phyloP scores from a whole-genome alignment of 371 early-diverging fungal species.

The Mortierella sp. region DNA sequence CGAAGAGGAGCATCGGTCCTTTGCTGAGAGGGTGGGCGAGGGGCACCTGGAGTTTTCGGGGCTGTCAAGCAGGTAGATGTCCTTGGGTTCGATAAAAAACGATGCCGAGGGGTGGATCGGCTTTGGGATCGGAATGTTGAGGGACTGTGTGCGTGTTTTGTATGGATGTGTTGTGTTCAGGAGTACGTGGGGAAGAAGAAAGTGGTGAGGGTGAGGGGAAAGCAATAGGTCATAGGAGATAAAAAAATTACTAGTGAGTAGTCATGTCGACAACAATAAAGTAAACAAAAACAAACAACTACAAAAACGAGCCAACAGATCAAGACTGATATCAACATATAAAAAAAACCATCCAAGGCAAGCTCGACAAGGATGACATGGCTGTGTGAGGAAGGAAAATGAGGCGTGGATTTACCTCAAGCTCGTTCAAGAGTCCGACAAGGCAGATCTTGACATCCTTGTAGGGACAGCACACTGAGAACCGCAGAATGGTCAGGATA shows the following conservation, averaged over 20 bases:
- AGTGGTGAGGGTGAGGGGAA: not conserved
- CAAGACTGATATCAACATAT: not conserved
- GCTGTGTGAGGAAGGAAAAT: not conserved
- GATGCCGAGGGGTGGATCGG: slow-evolving; percentile 73
- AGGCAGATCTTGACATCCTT: slow-evolving; percentile 71
- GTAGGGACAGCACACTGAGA: slow-evolving; percentile 71
- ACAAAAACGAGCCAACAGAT: slow-evolving; percentile 3
- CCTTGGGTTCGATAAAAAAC: slow-evolving; percentile 65
- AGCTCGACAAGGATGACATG: not conserved
- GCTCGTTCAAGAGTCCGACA: slow-evolving; percentile 60
- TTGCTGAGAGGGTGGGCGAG: slow-evolving; percentile 45
- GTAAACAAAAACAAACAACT: not conserved
- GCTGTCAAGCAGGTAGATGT: slow-evolving; percentile 46
- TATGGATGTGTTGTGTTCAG: slow-evolving; percentile 17
- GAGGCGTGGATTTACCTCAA: slow-evolving; percentile 55
- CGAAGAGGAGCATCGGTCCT: slow-evolving; percentile 31
- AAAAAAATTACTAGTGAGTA: not conserved
- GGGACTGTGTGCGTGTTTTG: slow-evolving; percentile 37
- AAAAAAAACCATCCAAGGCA: not conserved
- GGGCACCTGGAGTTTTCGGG: slow-evolving; percentile 37
- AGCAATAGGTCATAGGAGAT: slow-evolving; percentile 1
- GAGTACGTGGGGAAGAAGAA: not conserved
- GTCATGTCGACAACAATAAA: not conserved
- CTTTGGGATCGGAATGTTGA: slow-evolving; percentile 65
- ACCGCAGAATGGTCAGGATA: slow-evolving; percentile 68